Evolutionary conservation across 768 basidiomycete species (phyloP).

Genomic region (Naganishia onofrii): DNA sequence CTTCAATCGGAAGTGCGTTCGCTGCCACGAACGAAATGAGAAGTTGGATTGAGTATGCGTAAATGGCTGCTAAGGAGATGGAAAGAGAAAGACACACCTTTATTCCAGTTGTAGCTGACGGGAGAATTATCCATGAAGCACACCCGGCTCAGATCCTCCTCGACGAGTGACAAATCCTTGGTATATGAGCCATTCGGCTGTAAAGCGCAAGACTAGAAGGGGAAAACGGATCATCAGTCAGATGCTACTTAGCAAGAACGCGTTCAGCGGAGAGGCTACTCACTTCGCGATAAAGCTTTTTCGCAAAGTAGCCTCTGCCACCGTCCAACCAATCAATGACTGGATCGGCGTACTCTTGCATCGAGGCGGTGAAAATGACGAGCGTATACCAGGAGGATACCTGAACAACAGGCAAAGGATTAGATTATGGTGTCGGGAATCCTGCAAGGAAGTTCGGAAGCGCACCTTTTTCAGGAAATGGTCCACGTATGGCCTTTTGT

Average conservation of each 20-base stretch:
- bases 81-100: constrained; percentile 70
- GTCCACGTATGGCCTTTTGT: constrained; percentile 96
- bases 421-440: background rate
- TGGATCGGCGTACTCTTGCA: constrained; percentile 99
- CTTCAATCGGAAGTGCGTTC: constrained; percentile 98
- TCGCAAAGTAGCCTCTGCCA: constrained; percentile 81
- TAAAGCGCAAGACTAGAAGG: constrained; percentile 94
- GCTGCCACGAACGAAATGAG: constrained; percentile 57
- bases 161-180: constrained; percentile 84
- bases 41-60: background rate
- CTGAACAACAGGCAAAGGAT: constrained; percentile 54
- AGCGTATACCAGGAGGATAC: constrained; percentile 98
- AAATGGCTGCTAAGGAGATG: too few species aligned
- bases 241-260: background rate
- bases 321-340: constrained; percentile 99
- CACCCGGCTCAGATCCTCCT: constrained; percentile 83
- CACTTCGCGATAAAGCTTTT: constrained; percentile 88
- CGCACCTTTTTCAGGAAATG: constrained; percentile 83
- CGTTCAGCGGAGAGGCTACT: constrained; percentile 10
- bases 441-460: background rate
- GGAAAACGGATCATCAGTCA: constrained; percentile 11
- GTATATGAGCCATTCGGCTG: constrained; percentile 89
- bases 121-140: constrained; percentile 97
- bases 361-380: constrained; percentile 96
- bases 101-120: constrained; percentile 82